Evolutionary conservation across 352 stramenopile species (phyloP).

Genomic region (Phytopythium sindhum): DNA sequence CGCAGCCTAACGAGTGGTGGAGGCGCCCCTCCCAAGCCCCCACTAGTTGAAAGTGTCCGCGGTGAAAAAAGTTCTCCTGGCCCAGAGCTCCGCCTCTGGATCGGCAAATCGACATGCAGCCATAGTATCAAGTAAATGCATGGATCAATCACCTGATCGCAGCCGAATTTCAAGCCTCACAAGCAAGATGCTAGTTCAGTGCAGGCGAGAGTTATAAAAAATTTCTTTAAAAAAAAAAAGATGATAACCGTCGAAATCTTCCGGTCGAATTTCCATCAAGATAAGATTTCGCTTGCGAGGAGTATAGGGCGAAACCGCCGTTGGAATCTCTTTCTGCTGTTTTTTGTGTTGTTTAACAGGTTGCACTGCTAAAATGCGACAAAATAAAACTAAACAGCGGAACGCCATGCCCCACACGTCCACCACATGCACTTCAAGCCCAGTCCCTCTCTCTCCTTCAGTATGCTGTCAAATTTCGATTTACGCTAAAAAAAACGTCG

Average conservation of each 20-base stretch:
- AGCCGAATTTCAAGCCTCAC: background rate
- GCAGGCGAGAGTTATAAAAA: too few relatives aligned
- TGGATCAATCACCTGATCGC: background rate
- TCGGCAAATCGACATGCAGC: too few relatives aligned
- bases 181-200: background rate
- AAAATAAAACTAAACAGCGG: background rate
- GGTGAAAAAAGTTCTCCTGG: slow-evolving; percentile 30
- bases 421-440: too few relatives aligned
- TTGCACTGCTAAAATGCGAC: background rate
- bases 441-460: too few relatives aligned
- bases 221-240: background rate
- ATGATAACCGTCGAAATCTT: background rate
- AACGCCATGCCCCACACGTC: too few relatives aligned
- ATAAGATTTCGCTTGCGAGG: background rate
- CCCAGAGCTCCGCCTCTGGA: too few relatives aligned
- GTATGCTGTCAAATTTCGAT: too few relatives aligned
- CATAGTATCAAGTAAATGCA: too few relatives aligned
- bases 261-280: background rate
- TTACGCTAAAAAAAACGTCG: slow-evolving; percentile 1
- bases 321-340: background rate
- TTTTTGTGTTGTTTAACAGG: too few relatives aligned
- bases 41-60: too few relatives aligned
- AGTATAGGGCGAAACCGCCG: background rate
- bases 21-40: too few relatives aligned
- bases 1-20: slow-evolving; percentile 8